Base-by-base conservation (phyloP, 192 early-diverging fungal genomes). In the Rhizophagus prolifer region DNA sequence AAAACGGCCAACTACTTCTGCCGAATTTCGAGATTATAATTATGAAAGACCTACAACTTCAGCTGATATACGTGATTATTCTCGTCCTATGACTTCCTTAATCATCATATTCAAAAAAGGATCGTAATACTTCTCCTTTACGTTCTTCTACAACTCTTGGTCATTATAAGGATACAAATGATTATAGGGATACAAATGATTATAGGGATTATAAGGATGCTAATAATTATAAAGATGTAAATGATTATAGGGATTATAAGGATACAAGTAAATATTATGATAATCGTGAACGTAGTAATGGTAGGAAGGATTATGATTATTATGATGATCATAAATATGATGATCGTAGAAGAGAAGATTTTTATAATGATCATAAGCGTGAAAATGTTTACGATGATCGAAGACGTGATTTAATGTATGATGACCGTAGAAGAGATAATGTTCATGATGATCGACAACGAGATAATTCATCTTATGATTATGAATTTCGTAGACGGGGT, bases 201-300 rank as follows among this genome's bases (percentile, higher is more conserved):
- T n/a, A n/a, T n/a, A n/a, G n/a, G n/a, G n/a, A n/a, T n/a, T n/a
- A n/a, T n/a, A n/a, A n/a, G n/a, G n/a, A n/a, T n/a, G n/a, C n/a
- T n/a, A n/a, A n/a, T n/a, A n/a, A n/a, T n/a, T n/a, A n/a, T n/a
- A n/a, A n/a, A n/a, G n/a, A n/a, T n/a, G n/a, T n/a, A n/a, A n/a
- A n/a, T n/a, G n/a, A n/a, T n/a, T n/a, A n/a, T n/a, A n/a, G n/a
- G n/a, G n/a, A 44, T 44, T 44, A 44, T 44, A 44, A 44, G 12
- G 41, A 44, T 31, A n/a, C 38, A 38, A 44, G 12, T 44, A 44
- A 44, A 44, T 54, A 54, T 54, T 70, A 70, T 46, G 67, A 69
- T 69, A 26, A 46, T 13, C 21, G n/a, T 26, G 31, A 31, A 31
- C 4, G 4, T 70, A 70, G 6, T 44, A 23, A 41, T 70, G 21